Evolutionary conservation across 108 stramenopile species (phyloP), one percentile per base, ranked within the genome.

Genomic region (Cyclotella choctawhatcheeana): DNA sequence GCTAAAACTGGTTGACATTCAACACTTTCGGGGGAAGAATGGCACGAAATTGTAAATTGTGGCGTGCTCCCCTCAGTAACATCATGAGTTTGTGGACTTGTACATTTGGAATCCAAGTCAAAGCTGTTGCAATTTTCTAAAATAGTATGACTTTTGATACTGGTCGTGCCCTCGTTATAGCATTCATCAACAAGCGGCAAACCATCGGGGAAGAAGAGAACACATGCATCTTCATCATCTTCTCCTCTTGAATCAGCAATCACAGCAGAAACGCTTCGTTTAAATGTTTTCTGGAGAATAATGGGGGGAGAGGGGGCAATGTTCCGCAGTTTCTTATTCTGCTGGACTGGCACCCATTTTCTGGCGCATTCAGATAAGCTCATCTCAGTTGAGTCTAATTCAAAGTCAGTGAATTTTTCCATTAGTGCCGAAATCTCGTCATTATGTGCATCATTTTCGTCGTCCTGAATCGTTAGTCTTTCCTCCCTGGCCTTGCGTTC

Each of bases 121-220:
- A 69, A 69, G 45, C 67, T 69, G n/a, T 5, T 29, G 1, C 50
- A 51, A 53, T 51, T 37, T 22, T 51, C 21, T 12, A 44, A 27
- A 31, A 50, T 51, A 2, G 5, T 10, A 13, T 34, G 24, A 35
- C 66, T 54, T 18, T 27, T 47, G 31, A 27, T 30, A 2, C 50
- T 34, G 20, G 21, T 20, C 17, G 33, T 18, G 5, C 12, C 0
- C 30, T 68, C 67, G 16, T 44, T n/a, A n/a, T n/a, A 16, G 29
- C 35, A 34, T 43, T 69, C 69, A 21, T 69, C 58, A 21, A 69
- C 37, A 26, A 69, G 24, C 3, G 69, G 69, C 1, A 53, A 21
- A 5, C 69, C 69, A 25, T 69, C 44, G 17, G 70, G 70, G 40
- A 71, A 71, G 30, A 29, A 71, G 21, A 71, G 30, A 13, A 71